These are phyloP conservation scores for Sugiyamaella novakii DNA, from an alignment of 1,139 yeast species.

Conservation along the genomic window DNA sequence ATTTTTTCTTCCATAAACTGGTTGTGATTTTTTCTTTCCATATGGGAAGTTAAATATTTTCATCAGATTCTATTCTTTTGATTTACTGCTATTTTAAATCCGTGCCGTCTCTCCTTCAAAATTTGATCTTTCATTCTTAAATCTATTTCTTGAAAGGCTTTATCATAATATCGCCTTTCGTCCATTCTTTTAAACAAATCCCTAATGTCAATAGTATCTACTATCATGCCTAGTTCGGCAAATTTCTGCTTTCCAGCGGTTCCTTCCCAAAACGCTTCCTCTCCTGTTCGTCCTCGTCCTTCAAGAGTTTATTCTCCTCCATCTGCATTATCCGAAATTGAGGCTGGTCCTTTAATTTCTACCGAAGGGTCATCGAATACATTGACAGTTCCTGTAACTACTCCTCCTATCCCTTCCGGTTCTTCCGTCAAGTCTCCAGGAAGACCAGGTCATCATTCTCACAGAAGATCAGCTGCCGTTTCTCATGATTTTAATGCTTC, in stretches of 20 bases:
- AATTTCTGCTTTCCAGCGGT: slow-evolving; percentile 21
- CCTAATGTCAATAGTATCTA: slow-evolving; percentile 23
- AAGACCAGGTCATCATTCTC: slow-evolving; percentile 33
- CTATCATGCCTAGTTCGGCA: slow-evolving; percentile 19
- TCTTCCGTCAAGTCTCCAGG: slow-evolving; percentile 3
- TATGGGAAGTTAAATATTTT: not conserved
- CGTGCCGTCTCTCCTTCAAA: too few relatives aligned
- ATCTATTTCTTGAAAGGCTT: slow-evolving; percentile 11
- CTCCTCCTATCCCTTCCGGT: not conserved
- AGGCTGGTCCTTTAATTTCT: slow-evolving; percentile 11
- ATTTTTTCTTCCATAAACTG: too few relatives aligned
- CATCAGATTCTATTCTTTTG: too few relatives aligned
- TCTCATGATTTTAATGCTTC: slow-evolving; percentile 31
- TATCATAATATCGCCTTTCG: slow-evolving; percentile 1
- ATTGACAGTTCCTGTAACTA: slow-evolving; percentile 1
- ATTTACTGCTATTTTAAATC: too few relatives aligned
- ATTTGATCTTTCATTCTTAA: too few relatives aligned
- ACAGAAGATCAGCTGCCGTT: slow-evolving; percentile 43
- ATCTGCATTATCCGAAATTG: slow-evolving; percentile 8
- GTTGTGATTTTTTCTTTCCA: not conserved
- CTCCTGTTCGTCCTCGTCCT: slow-evolving; percentile 14
- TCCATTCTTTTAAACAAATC: slow-evolving; percentile 15
- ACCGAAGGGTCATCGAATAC: not conserved
- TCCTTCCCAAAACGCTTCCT: slow-evolving; percentile 1
- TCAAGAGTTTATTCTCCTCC: slow-evolving; percentile 14